Conservation (phyloP, 352 stramenopile species). For the Pythium pyrilobum region DNA sequence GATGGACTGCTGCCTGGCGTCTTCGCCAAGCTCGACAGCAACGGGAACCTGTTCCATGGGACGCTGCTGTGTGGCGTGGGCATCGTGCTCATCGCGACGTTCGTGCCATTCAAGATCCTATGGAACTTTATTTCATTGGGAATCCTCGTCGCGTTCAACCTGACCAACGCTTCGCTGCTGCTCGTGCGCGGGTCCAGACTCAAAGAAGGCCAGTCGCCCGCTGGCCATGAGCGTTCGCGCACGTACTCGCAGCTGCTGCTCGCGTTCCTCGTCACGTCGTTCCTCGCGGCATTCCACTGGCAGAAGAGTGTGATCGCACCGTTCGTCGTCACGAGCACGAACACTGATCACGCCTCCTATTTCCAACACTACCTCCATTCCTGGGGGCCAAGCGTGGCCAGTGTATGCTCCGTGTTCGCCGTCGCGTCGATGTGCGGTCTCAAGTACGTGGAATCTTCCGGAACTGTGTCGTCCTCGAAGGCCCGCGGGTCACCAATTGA, state of each 20-base stretch:
- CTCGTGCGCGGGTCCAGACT: constrained; percentile 43
- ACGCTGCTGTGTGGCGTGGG: constrained; percentile 54
- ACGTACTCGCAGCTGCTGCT: constrained; percentile 38
- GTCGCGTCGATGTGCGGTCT: constrained; percentile 50
- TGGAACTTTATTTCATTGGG: constrained; percentile 90
- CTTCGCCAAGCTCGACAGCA: constrained; percentile 72
- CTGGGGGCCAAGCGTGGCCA: constrained; percentile 37
- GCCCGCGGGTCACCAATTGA: not conserved
- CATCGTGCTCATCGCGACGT: constrained; percentile 53
- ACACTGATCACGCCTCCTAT: constrained; percentile 16
- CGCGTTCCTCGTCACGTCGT: constrained; percentile 49
- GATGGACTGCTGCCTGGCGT: constrained; percentile 89
- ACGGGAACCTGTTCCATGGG: constrained; percentile 68
- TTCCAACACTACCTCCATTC: constrained; percentile 56
- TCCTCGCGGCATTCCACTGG: constrained; percentile 67
- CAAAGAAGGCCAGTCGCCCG: constrained; percentile 11
- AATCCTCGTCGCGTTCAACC: constrained; percentile 87
- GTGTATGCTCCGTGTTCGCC: constrained; percentile 43
- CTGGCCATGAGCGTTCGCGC: not conserved
- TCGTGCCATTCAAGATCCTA: constrained; percentile 81
- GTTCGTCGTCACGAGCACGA: constrained; percentile 15
- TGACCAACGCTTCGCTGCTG: constrained; percentile 84
- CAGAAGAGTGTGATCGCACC: constrained; percentile 59
- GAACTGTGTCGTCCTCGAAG: not conserved
- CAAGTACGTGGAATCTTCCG: constrained; percentile 33